Conservation (phyloP, 352 stramenopile genomes). For the Pseudoperonospora humuli region DNA sequence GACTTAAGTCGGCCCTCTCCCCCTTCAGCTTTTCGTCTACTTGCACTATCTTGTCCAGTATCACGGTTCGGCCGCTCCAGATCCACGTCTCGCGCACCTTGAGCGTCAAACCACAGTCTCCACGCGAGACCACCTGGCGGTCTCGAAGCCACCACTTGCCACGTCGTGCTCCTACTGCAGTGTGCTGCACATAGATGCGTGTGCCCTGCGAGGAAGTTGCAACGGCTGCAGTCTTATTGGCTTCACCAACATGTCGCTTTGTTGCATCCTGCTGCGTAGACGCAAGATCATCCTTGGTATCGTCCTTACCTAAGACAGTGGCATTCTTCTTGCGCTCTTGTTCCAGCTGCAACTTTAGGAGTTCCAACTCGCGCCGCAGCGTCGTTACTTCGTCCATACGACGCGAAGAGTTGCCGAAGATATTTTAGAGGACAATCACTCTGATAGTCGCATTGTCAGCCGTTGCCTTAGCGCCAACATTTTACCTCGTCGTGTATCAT, state of each 20-base stretch:
- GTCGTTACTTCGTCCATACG: slow-evolving; percentile 45
- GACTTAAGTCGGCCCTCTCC: background rate
- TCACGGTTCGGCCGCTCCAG: slow-evolving; percentile 50
- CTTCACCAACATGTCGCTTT: too few relatives aligned
- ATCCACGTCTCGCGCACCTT: slow-evolving; percentile 61
- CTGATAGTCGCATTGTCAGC: too few relatives aligned
- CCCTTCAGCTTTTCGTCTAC: slow-evolving; percentile 6
- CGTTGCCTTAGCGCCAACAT: too few relatives aligned
- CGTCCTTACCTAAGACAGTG: too few relatives aligned
- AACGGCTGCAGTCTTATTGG: slow-evolving; percentile 36
- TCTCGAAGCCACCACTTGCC: slow-evolving; percentile 69
- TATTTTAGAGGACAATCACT: slow-evolving; percentile 56
- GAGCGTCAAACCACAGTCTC: slow-evolving; percentile 24
- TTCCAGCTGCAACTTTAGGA: too few relatives aligned
- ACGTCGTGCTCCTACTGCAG: slow-evolving; percentile 32
- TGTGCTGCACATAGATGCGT: slow-evolving; percentile 26
- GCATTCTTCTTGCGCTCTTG: too few relatives aligned
- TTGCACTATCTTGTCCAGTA: slow-evolving; percentile 63
- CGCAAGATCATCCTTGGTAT: too few relatives aligned
- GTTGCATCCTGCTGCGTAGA: too few relatives aligned
- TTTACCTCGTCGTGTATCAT: too few relatives aligned
- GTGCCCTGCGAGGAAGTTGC: slow-evolving; percentile 1
- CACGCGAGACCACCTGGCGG: slow-evolving; percentile 41
- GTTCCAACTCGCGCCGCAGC: slow-evolving; percentile 48
- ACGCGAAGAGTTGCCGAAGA: too few relatives aligned